phyloP scores from a whole-genome alignment of 1,284 basidiomycete genomes.

The Cerrena zonata region DNA sequence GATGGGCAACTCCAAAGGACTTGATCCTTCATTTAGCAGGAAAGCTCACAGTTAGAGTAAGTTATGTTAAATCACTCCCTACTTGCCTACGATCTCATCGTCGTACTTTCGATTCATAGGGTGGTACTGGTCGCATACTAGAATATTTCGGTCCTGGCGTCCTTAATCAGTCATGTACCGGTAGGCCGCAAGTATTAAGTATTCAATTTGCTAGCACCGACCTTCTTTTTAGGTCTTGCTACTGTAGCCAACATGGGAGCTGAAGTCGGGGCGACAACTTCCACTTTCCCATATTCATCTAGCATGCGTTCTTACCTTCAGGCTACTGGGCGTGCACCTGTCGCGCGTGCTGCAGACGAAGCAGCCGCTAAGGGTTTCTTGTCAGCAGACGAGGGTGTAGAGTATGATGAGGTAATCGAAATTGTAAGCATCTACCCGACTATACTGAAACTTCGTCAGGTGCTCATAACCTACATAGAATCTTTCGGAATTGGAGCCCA shows the following conservation, averaged over 20 bases:
- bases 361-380: slow-evolving; percentile 81
- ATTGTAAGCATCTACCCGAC: slow-evolving; percentile 55
- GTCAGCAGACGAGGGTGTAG: slow-evolving; percentile 79
- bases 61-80: slow-evolving; percentile 20
- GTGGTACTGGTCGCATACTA: slow-evolving; percentile 92
- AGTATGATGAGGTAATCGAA: slow-evolving; percentile 94
- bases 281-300: slow-evolving; percentile 91
- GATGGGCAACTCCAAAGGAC: slow-evolving; percentile 97
- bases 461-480: too few relatives aligned
- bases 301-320: slow-evolving; percentile 87
- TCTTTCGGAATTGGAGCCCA: slow-evolving; percentile 88
- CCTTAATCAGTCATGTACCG: slow-evolving; percentile 86
- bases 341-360: slow-evolving; percentile 81
- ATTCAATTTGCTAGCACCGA: not conserved
- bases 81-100: not conserved
- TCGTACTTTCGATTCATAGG: slow-evolving; percentile 43
- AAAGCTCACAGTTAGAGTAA: slow-evolving; percentile 85
- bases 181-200: slow-evolving; percentile 31
- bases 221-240: slow-evolving; percentile 60
- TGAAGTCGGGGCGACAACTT: slow-evolving; percentile 97
- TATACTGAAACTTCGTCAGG: too few relatives aligned
- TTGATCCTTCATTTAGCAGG: slow-evolving; percentile 93
- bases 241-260: slow-evolving; percentile 99
- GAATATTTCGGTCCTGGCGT: slow-evolving; percentile 99
- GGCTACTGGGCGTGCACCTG: slow-evolving; percentile 85